Evolutionary conservation across 192 early-diverging fungal genomes (phyloP).

Genomic region (Coemansia sp.): DNA sequence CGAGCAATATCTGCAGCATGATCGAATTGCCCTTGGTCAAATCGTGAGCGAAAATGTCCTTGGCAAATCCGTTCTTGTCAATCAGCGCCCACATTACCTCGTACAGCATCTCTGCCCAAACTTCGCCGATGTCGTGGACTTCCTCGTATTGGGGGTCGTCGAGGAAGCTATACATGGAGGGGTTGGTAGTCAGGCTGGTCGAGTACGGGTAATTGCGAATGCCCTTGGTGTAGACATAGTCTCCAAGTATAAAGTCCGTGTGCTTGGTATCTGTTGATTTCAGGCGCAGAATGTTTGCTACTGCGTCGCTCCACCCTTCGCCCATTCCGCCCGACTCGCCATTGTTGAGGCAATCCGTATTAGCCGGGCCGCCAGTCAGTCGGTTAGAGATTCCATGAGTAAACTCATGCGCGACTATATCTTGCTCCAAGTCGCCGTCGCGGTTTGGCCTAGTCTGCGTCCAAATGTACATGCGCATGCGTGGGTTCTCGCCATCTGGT

Average conservation of each 20-base stretch:
- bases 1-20: conserved; percentile 61
- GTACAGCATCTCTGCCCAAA: conserved; percentile 66
- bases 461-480: conserved; percentile 98
- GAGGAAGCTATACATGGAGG: conserved; percentile 44
- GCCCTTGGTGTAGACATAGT: conserved; percentile 39
- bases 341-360: conserved; percentile 86
- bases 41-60: conserved; percentile 34
- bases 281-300: conserved; percentile 81
- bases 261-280: conserved; percentile 60
- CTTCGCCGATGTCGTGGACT: conserved; percentile 64
- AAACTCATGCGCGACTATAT: conserved; percentile 95
- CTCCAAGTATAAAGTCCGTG: conserved; percentile 30
- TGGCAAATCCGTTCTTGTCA: conserved; percentile 40
- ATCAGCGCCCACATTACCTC: conserved; percentile 69
- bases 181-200: conserved; percentile 27
- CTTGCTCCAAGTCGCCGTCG: conserved; percentile 90
- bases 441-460: conserved; percentile 70
- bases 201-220: conserved; percentile 42
- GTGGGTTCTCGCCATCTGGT: conserved; percentile 86
- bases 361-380: conserved; percentile 89
- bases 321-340: conserved; percentile 93
- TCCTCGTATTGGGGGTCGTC: conserved; percentile 37
- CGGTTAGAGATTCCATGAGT: conserved; percentile 91
- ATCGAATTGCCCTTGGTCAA: conserved; percentile 60
- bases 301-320: conserved; percentile 96